phyloP scores from a whole-genome alignment of 129 eudicot genomes.

The Escallonia rubra region DNA sequence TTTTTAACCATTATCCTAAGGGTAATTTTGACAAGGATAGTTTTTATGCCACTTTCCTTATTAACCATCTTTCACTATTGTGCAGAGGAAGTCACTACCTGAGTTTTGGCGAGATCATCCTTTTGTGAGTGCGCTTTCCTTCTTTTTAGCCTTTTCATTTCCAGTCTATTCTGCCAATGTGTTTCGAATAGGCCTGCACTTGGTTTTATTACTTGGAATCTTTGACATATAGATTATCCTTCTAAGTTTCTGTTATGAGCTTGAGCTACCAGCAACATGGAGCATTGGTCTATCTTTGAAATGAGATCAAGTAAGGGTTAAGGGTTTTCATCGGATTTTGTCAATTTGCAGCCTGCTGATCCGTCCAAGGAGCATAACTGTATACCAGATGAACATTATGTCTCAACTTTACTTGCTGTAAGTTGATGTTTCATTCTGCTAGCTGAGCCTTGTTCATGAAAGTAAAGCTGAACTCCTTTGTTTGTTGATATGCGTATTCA shows the following conservation, averaged over 20 bases:
- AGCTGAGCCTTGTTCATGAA: neutral
- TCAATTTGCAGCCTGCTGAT: conserved; percentile 63
- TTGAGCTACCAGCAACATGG: no score
- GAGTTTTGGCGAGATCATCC: conserved; percentile 97
- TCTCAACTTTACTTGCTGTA: conserved; percentile 80
- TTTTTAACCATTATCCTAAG: no score
- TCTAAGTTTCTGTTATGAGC: no score
- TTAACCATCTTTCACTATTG: conserved; percentile 13
- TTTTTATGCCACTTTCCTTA: neutral
- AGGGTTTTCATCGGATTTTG: neutral
- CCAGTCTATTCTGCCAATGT: neutral
- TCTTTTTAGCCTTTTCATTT: neutral
- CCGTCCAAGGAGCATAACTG: conserved; percentile 85
- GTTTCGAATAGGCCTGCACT: neutral
- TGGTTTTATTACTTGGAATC: neutral
- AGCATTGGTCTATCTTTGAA: neutral
- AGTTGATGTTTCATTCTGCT: conserved; percentile 24
- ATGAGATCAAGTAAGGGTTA: neutral
- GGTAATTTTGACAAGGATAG: neutral
- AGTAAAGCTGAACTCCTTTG: neutral
- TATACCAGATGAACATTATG: conserved; percentile 98
- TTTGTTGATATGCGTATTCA: neutral
- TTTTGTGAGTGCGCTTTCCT: conserved; percentile 46
- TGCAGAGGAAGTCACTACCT: conserved; percentile 83
- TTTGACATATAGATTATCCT: no score